These are phyloP conservation scores for Rheum nobile DNA, from an alignment of 148 eudicot species.

Conservation along the genomic window DNA sequence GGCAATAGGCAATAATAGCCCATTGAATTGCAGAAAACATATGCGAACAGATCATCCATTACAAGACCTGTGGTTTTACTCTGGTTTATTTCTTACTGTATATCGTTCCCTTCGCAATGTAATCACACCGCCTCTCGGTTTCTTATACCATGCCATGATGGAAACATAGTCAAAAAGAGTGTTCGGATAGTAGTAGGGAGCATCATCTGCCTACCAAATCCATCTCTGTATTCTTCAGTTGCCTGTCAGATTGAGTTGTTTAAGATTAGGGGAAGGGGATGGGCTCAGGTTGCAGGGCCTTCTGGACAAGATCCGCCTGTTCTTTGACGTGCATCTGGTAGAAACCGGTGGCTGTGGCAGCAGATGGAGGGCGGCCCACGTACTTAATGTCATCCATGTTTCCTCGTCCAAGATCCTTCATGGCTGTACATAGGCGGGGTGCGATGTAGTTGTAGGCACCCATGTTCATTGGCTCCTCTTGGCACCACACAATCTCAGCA, in stretches of 20 bases:
- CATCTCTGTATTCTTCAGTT: neutral
- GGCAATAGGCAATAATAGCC: neutral
- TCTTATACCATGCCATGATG: neutral
- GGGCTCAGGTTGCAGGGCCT: constrained; percentile 47
- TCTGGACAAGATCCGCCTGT: constrained; percentile 49
- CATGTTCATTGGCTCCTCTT: constrained; percentile 90
- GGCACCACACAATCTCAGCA: constrained; percentile 84
- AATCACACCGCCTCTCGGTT: neutral
- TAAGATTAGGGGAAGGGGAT: constrained; percentile 15
- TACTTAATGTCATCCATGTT: constrained; percentile 47
- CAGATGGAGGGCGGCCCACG: constrained; percentile 62
- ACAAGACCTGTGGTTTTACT: neutral
- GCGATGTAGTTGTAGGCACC: constrained; percentile 56
- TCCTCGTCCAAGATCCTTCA: constrained; percentile 51
- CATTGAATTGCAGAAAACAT: neutral
- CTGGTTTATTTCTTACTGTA: neutral
- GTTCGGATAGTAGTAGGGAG: neutral
- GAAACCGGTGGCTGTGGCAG: constrained; percentile 81
- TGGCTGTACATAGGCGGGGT: constrained; percentile 53
- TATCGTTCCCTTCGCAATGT: neutral
- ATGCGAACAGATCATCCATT: neutral
- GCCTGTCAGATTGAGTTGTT: neutral
- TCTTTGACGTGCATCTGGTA: constrained; percentile 38
- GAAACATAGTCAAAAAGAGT: neutral
- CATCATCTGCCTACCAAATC: neutral